phyloP scores from a whole-genome alignment of 768 basidiomycete genomes.

The Guyanaporus albipodus region DNA sequence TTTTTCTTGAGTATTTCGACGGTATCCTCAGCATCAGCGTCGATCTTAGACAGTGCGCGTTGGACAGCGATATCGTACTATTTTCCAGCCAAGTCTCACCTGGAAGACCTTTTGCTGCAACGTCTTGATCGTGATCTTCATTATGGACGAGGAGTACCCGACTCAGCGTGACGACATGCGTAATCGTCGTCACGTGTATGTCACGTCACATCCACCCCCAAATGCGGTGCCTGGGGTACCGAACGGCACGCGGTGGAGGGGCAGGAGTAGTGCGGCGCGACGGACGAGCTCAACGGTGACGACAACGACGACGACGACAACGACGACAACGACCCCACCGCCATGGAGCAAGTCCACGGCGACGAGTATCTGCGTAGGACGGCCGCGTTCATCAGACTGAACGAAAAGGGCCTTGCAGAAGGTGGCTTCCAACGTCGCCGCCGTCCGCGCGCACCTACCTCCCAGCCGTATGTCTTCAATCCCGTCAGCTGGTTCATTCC shows the following conservation, averaged over 20 bases:
- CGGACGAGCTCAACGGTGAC: constrained; percentile 6
- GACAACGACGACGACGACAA: not conserved
- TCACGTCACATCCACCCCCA: constrained; percentile 21
- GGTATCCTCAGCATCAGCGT: constrained; percentile 72
- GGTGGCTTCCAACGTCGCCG: constrained; percentile 52
- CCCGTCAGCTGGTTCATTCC: constrained; percentile 57
- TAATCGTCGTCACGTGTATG: constrained; percentile 17
- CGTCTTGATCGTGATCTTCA: constrained; percentile 96
- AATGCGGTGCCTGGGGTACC: constrained; percentile 21
- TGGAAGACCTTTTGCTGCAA: constrained; percentile 90
- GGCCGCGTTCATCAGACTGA: constrained; percentile 64
- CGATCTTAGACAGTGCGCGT: constrained; percentile 51
- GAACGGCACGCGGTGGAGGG: constrained; percentile 21
- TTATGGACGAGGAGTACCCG: constrained; percentile 35
- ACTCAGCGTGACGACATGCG: constrained; percentile 19
- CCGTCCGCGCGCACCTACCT: constrained; percentile 29
- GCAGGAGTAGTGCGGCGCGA: constrained; percentile 14
- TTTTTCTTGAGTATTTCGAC: constrained; percentile 78
- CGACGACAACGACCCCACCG: constrained; percentile 11
- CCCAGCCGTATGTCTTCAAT: constrained; percentile 46
- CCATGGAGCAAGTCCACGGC: constrained; percentile 56
- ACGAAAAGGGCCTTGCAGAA: constrained; percentile 72
- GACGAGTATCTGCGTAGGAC: constrained; percentile 73
- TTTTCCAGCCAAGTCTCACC: constrained; percentile 37
- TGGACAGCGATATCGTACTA: not conserved